Base-by-base conservation (phyloP, 768 basidiomycete species). In the Termitomyces bulborhizus region DNA sequence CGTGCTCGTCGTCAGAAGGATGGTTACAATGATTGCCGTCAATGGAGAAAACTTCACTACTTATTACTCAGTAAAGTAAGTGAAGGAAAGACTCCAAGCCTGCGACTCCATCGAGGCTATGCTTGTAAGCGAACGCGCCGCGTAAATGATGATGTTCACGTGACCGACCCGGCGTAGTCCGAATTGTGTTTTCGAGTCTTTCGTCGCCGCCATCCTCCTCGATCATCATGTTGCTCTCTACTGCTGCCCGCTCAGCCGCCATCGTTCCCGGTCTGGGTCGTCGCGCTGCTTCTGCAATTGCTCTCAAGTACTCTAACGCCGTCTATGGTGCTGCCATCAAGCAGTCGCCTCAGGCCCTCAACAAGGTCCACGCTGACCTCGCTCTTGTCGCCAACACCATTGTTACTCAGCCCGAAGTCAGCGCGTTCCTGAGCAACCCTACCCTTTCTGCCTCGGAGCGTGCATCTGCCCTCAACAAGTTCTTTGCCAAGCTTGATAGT, bases 351-450 rank as follows among this genome's bases (percentile, higher is more conserved):
- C 82, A 84, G 67, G 80, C 82, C 46, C 87, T 98, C 71, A 84
- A 71, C 72, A 86, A 88, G 68, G 90, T 98, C 64, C 90, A 94
- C 71, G 67, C 84, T 46, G 97, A 98, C 68, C 84, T 98, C 61
- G 74, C 72, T 63, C 71, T 73, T 61, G 82, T 98, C 69, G 76
- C 84, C 60, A 78, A 78, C 67, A 76, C 85, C 68, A 81, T 98
- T 70, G 77, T 81, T 66, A 73, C 78, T 37, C 77, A 81, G 56
- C 77, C 86, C 54, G 83, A 86, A 62, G 70, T 93, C 62, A 73
- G 72, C 56, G 69, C 82, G 3, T 91, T 96, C 73, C 77, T 99
- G 66, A 71, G 73, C 62, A 98, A 99, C 78, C 97, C 97, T 44
- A 95, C 96, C 9, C 81, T 99, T 18, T 91, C 93, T 7, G 71